These are phyloP conservation scores for Blastobotrys raffinosifermentans DNA, from an alignment of 1,139 yeast species.

Conservation along the genomic window DNA sequence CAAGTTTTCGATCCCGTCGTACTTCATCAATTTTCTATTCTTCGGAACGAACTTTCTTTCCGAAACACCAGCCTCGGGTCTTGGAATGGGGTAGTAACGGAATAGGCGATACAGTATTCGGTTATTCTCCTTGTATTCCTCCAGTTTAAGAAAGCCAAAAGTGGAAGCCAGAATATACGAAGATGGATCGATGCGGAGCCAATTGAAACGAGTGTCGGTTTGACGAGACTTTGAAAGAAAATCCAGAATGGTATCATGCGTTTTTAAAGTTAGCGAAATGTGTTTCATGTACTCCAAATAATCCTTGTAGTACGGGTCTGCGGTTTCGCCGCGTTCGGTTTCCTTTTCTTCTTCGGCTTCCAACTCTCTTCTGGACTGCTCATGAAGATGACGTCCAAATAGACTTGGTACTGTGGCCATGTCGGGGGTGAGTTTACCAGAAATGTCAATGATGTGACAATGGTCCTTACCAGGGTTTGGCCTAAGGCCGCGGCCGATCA, in stretches of 20 bases:
- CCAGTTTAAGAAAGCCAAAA: slow-evolving; percentile 17
- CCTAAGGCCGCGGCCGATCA: slow-evolving; percentile 89
- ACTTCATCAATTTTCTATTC: slow-evolving; percentile 7
- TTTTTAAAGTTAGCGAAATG: neutral
- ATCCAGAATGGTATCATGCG: slow-evolving; percentile 2
- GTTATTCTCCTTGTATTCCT: slow-evolving; percentile 3
- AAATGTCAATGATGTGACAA: slow-evolving; percentile 76
- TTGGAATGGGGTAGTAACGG: slow-evolving; percentile 12
- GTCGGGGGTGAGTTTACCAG: slow-evolving; percentile 49
- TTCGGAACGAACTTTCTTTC: slow-evolving; percentile 3
- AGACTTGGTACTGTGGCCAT: slow-evolving; percentile 58
- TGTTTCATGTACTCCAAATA: slow-evolving; percentile 4
- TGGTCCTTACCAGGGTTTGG: slow-evolving; percentile 51
- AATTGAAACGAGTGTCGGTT: slow-evolving; percentile 10
- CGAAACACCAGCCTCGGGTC: neutral
- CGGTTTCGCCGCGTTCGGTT: slow-evolving; percentile 8
- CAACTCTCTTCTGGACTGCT: slow-evolving; percentile 10
- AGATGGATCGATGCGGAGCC: slow-evolving; percentile 17
- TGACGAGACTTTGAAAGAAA: slow-evolving; percentile 1
- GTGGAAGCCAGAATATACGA: slow-evolving; percentile 16
- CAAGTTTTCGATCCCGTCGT: slow-evolving; percentile 12
- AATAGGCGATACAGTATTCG: slow-evolving; percentile 6
- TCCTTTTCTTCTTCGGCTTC: slow-evolving; percentile 7
- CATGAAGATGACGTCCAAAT: slow-evolving; percentile 42
- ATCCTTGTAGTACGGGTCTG: slow-evolving; percentile 17